Evolutionary conservation across 441 rosid species (phyloP).

Genomic region (Populus tomentosa): DNA sequence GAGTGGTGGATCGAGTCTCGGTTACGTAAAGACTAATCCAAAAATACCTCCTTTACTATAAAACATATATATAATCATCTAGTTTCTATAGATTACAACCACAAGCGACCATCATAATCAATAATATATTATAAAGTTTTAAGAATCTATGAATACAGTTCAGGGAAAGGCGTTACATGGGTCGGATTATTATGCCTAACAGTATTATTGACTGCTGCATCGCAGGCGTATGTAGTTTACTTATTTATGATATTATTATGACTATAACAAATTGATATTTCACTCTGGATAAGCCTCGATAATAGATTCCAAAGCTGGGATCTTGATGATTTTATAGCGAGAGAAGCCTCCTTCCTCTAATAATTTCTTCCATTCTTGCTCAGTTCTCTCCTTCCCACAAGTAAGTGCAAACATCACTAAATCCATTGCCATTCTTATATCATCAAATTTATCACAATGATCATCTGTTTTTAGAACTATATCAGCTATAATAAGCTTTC

Average conservation of each 20-base stretch:
- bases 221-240: no score
- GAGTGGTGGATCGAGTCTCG: no score
- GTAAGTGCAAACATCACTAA: conserved; percentile 29
- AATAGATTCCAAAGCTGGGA: conserved; percentile 23
- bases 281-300: conserved; percentile 38
- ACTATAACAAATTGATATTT: neutral
- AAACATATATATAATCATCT: no score
- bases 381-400: conserved; percentile 42
- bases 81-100: no score
- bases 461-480: conserved; percentile 24
- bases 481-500: conserved; percentile 36
- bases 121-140: no score
- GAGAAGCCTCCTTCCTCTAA: conserved; percentile 38
- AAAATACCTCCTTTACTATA: no score
- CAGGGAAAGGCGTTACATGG: no score
- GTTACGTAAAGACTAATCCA: no score
- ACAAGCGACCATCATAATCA: no score
- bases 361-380: conserved; percentile 38
- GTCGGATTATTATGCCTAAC: no score
- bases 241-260: neutral
- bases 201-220: no score
- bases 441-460: conserved; percentile 8
- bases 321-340: conserved; percentile 30
- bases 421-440: conserved; percentile 22
- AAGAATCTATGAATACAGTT: no score